Evolutionary conservation across 1,139 yeast genomes (phyloP).

Genomic region (Magnusiomyces sp.): DNA sequence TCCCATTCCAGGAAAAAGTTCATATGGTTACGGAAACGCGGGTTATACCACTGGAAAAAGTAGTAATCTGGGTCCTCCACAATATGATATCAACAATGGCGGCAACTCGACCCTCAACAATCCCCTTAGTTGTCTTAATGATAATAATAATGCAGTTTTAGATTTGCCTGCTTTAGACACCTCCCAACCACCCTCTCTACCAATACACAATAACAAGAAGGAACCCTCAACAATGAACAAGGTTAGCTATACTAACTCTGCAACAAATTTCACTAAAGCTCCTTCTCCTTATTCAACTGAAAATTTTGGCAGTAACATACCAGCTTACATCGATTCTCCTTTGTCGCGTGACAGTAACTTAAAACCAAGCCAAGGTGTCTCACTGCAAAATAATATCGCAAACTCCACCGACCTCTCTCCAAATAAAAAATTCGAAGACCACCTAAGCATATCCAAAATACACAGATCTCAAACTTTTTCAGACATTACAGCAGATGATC

Average conservation of each 20-base stretch:
- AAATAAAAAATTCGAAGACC: background rate
- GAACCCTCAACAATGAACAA: too few species aligned
- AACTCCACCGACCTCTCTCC: background rate
- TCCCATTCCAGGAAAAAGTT: background rate
- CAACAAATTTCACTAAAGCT: too few species aligned
- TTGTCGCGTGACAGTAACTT: background rate
- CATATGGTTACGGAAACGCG: background rate
- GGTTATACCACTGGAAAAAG: background rate
- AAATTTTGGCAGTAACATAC: background rate
- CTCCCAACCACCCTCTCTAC: too few species aligned
- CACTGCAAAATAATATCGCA: background rate
- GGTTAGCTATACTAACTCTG: too few species aligned
- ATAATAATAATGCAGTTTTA: too few species aligned
- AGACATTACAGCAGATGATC: constrained; percentile 7
- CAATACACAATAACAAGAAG: too few species aligned
- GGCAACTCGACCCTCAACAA: too few species aligned
- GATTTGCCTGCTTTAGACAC: too few species aligned
- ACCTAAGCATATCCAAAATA: background rate
- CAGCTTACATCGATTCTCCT: background rate
- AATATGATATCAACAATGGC: too few species aligned
- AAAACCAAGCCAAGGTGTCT: background rate
- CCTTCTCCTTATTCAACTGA: too few species aligned
- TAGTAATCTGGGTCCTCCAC: too few species aligned
- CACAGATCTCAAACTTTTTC: constrained; percentile 8
- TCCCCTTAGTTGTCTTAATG: too few species aligned